phyloP scores from a whole-genome alignment of 1,284 basidiomycete genomes.

The Irpex lacteus region DNA sequence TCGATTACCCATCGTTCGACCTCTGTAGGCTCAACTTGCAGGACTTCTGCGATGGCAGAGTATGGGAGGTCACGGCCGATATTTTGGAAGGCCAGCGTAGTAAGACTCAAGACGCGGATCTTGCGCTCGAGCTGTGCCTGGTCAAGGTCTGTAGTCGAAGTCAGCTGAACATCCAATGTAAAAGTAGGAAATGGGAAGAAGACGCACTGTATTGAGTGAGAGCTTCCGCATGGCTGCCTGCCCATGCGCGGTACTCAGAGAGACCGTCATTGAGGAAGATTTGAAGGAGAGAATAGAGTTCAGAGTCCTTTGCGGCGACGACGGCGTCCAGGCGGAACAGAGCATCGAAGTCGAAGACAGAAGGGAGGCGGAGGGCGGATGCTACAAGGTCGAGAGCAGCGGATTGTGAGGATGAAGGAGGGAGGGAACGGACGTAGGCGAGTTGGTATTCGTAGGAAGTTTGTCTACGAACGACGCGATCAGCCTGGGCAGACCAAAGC shows the following conservation, averaged over 20 bases:
- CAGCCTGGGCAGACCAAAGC: neutral
- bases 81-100: constrained; percentile 75
- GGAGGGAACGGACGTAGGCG: constrained; percentile 58
- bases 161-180: constrained; percentile 6
- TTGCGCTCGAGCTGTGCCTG: constrained; percentile 68
- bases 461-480: constrained; percentile 35
- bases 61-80: constrained; percentile 79
- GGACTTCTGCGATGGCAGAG: constrained; percentile 63
- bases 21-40: constrained; percentile 66
- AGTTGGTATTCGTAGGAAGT: constrained; percentile 64
- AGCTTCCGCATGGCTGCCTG: constrained; percentile 44
- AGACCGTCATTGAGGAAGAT: constrained; percentile 73
- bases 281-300: constrained; percentile 66
- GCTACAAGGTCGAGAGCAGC: constrained; percentile 65
- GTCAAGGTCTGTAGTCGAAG: constrained; percentile 43
- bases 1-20: constrained; percentile 95
- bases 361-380: constrained; percentile 67
- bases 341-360: constrained; percentile 79
- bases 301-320: constrained; percentile 64
- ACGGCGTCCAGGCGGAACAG: constrained; percentile 76
- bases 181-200: too few species aligned
- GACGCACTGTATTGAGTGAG: constrained; percentile 65
- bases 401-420: constrained; percentile 42
- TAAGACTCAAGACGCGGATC: constrained; percentile 78
- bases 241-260: constrained; percentile 66